Evolutionary conservation across 2,329 filamentous ascomycete species (phyloP).

Genomic region (Hymenoscyphus linearis): DNA sequence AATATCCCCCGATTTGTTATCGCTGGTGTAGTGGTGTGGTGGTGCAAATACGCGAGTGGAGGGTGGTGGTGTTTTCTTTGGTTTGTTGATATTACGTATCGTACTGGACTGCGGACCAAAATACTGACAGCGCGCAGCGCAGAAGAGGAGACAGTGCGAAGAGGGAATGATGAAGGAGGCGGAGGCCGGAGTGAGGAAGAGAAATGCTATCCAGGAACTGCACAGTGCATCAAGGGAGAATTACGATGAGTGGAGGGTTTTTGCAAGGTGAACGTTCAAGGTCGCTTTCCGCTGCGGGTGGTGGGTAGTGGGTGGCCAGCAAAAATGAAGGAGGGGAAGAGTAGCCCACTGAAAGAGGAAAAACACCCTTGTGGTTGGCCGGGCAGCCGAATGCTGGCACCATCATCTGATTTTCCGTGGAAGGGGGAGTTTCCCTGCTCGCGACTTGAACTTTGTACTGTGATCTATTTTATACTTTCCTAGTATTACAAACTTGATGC

Average conservation of each 20-base stretch:
- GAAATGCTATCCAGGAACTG: slow-evolving; percentile 10
- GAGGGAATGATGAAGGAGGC: slow-evolving; percentile 11
- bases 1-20: slow-evolving; percentile 4
- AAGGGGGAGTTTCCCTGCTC: not conserved
- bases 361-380: slow-evolving; percentile 5
- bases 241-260: slow-evolving; percentile 1
- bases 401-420: not conserved
- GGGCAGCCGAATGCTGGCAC: not conserved
- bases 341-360: slow-evolving; percentile 3
- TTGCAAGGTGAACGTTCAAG: slow-evolving; percentile 1
- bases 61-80: slow-evolving; percentile 9
- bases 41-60: slow-evolving; percentile 4
- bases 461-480: not conserved
- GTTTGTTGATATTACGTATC: slow-evolving; percentile 13
- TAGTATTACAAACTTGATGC: no score
- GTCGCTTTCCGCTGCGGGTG: not conserved
- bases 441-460: not conserved
- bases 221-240: slow-evolving; percentile 4
- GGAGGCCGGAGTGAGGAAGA: slow-evolving; percentile 16
- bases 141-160: not conserved
- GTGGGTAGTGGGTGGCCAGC: not conserved
- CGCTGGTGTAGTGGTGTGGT: slow-evolving; percentile 1
- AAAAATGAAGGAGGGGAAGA: slow-evolving; percentile 2
- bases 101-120: slow-evolving; percentile 6
- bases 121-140: slow-evolving; percentile 22